phyloP scores from a whole-genome alignment of 495 filamentous ascomycete species.

The Tetracladium setigerum region DNA sequence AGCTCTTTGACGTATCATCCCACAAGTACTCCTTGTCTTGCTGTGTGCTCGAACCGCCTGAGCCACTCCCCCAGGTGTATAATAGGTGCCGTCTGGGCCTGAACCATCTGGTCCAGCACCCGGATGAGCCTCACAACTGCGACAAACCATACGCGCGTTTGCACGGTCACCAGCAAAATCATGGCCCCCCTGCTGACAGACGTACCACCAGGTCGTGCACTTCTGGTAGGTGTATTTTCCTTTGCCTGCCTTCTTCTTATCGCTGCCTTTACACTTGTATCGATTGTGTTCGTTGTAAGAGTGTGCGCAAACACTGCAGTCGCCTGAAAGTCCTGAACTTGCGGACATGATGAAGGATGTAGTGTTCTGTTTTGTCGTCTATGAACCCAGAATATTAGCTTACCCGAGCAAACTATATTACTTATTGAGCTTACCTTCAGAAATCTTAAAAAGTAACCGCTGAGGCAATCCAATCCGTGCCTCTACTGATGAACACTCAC shows the following conservation, averaged over 20 bases:
- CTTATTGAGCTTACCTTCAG: too few species aligned
- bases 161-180: not conserved
- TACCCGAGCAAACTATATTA: too few species aligned
- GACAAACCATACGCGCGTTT: not conserved
- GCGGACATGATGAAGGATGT: too few species aligned
- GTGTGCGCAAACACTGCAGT: slow-evolving; percentile 1
- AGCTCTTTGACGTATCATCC: not conserved
- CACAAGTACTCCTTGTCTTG: not conserved
- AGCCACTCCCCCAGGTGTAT: not conserved
- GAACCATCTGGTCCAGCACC: not conserved
- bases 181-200: slow-evolving; percentile 1
- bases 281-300: slow-evolving; percentile 1
- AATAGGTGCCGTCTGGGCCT: not conserved
- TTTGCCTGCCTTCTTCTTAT: not conserved
- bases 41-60: not conserved
- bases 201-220: not conserved
- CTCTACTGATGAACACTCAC: too few species aligned
- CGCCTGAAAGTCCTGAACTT: not conserved
- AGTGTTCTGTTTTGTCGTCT: too few species aligned
- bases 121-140: not conserved
- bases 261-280: not conserved
- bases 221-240: not conserved
- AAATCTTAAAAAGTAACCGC: too few species aligned
- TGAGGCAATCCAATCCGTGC: too few species aligned
- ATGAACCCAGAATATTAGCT: too few species aligned